Base-by-base conservation (phyloP, 495 filamentous ascomycete species). In the Barbatosphaeria neglecta region DNA sequence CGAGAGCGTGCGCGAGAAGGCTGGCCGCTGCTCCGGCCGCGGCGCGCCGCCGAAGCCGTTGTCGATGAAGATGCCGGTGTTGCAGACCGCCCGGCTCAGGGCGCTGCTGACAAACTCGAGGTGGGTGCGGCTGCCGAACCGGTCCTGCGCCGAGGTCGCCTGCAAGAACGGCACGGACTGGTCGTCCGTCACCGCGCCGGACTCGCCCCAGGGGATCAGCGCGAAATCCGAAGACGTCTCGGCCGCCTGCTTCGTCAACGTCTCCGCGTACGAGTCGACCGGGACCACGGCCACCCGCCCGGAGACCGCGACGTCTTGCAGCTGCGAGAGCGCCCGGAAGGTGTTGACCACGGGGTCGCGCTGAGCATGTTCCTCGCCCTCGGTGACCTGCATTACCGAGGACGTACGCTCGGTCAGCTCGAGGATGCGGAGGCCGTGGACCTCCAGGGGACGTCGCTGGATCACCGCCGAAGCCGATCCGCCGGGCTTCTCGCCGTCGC, bases 321-420 rank as follows among this genome's bases (percentile, higher is more conserved):
- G 76, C 51, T 83, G 82, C 20, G 87, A 86, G 57, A 98, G 88
- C 0, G 88, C 86, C 18, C 83, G 76, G 72, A 96, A 95, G 9
- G 86, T 85, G 58, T 95, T 95, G 22, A 96, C 78, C 0, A 96
- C 86, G 5, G 92, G 88, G 54, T 98, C 92, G 64, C 77, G 77
- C 5, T 80, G 66, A 10, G 79, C 77, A 50, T 83, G 81, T 17
- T 89, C 86, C 9, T 90, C 87, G 35, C 80, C 69, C 49, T 92
- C 87, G 0, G 87, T 81, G 6, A 94, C 86, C 54, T 88, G 84
- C 92, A 98, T 98, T 45, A 95, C 89, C 17, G 89, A 86, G 6
- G 92, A 96, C 25, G 84, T 82, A 72, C 92, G 88, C 50, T 98
- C 89, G 0, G 87, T 92, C 19, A 97, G 78, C 57, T 93, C 87